Base-by-base conservation (phyloP, 805 yeast genomes). In the Schizosaccharomyces lindneri region DNA sequence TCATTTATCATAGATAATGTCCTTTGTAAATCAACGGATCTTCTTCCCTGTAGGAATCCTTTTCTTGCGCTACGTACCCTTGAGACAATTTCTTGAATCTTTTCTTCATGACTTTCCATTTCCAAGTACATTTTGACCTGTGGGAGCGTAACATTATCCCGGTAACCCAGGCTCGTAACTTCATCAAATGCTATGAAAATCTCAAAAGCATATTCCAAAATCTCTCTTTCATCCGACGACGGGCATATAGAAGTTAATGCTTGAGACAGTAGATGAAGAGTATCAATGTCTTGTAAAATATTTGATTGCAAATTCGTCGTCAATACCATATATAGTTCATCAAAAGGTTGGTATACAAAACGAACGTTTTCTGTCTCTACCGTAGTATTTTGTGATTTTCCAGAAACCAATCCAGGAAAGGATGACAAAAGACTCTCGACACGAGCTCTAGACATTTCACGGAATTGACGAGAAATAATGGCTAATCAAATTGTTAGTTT, bases 51-150 rank as follows among this genome's bases (percentile, higher is more conserved):
- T 11, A 13, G n/a, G 32, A 31, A 6, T 6, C 2, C 4, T 5
- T 51, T 5, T 11, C 3, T 17, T 51, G n/a, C 4, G 13, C 7
- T 29, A 51, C 60, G 1, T 57, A 57, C 60, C 27, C 60, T 57
- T 29, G 68, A 97, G 68, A 93, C 93, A 71, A 93, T 89, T 71
- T 93, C 97, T 76, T 93, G 97, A 70, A 94, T 90, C 76, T 87
- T 90, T 74, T 93, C 99, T 74, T 93, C 98, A 71, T 93, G 97
- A 51, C 95, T 85, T 73, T 93, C 97, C 97, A 93, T 90, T 70
- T 87, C 90, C 75, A 93, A 76, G 73, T 86, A 90, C 13, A 94
- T 86, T 71, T 80, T 81, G 65, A 93, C 85, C 74, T 93, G 97
- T 63, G 82, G 72, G 65, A 84, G 71, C 0, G 93, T 81, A 65